Evolutionary conservation across 129 eudicot species (phyloP).

Genomic region (Lactuca sativa): DNA sequence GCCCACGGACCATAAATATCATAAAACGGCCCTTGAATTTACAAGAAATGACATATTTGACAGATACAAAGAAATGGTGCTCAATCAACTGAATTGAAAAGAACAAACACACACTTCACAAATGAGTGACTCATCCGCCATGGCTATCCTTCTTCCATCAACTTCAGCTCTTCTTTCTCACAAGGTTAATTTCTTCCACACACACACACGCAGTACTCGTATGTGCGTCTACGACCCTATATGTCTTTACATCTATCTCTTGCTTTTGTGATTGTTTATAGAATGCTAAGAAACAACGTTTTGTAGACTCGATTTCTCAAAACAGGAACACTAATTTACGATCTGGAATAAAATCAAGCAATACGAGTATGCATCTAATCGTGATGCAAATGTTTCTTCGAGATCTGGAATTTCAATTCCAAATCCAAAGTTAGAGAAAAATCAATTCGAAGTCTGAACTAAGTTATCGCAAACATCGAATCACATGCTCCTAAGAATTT

Average conservation of each 20-base stretch:
- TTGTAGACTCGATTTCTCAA: not conserved
- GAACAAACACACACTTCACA: slow-evolving; percentile 16
- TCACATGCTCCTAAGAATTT: not conserved
- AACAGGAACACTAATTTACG: not conserved
- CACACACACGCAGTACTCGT: not conserved
- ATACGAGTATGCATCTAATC: not conserved
- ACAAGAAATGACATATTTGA: slow-evolving; percentile 7
- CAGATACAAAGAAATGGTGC: slow-evolving; percentile 22
- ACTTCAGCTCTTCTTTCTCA: slow-evolving; percentile 28
- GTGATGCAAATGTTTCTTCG: slow-evolving; percentile 1
- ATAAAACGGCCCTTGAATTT: not conserved
- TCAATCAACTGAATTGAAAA: not conserved
- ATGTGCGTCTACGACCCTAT: not conserved
- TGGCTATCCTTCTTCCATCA: slow-evolving; percentile 25
- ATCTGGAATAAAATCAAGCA: not conserved
- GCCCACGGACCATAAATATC: too few relatives aligned
- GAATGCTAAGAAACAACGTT: slow-evolving; percentile 3
- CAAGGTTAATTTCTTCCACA: slow-evolving; percentile 15
- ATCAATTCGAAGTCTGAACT: not conserved
- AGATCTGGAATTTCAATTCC: not conserved
- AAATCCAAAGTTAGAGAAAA: too few relatives aligned
- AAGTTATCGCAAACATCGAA: not conserved
- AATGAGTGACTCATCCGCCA: not conserved
- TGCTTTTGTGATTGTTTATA: not conserved
- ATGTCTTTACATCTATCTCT: not conserved